These are phyloP conservation scores for Cercospora zeae-maydis DNA, from an alignment of 2,329 filamentous ascomycete species.

Conservation along the genomic window DNA sequence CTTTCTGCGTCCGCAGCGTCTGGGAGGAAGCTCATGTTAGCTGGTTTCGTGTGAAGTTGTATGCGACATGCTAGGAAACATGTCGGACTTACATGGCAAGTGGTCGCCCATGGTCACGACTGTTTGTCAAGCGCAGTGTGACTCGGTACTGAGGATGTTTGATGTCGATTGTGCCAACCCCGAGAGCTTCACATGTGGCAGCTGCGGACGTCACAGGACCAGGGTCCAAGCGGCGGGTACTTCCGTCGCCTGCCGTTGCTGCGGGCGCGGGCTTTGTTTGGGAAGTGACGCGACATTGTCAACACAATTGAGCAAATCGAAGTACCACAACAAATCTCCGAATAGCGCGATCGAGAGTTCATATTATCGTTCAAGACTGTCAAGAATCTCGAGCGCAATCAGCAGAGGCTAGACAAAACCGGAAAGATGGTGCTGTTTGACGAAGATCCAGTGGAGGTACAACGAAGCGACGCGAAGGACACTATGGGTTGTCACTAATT, in stretches of 20 bases:
- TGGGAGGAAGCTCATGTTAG: constrained; percentile 44
- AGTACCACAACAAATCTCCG: neutral
- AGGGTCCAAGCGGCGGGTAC: neutral
- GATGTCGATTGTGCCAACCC: constrained; percentile 15
- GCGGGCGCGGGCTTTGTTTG: constrained; percentile 13
- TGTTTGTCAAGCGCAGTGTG: neutral
- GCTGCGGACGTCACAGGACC: constrained; percentile 15
- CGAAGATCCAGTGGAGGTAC: constrained; percentile 82
- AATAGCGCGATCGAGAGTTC: neutral
- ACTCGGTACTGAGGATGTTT: neutral
- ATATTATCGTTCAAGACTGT: neutral
- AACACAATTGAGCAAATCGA: neutral
- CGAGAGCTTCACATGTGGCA: constrained; percentile 5
- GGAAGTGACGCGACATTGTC: constrained; percentile 14
- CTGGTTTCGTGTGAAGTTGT: too few species aligned
- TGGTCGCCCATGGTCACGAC: constrained; percentile 35
- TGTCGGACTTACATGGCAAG: constrained; percentile 46
- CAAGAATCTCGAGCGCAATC: neutral
- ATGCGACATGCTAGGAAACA: neutral
- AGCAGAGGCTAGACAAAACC: neutral
- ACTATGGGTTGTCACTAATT: neutral
- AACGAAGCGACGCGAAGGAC: constrained; percentile 28
- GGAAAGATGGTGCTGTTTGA: constrained; percentile 76
- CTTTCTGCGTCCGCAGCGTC: constrained; percentile 98
- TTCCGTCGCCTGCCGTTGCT: neutral